Evolutionary conservation across 257 asterid species (phyloP), one percentile per base, ranked within the genome.

Genomic region (Scutellaria minor): DNA sequence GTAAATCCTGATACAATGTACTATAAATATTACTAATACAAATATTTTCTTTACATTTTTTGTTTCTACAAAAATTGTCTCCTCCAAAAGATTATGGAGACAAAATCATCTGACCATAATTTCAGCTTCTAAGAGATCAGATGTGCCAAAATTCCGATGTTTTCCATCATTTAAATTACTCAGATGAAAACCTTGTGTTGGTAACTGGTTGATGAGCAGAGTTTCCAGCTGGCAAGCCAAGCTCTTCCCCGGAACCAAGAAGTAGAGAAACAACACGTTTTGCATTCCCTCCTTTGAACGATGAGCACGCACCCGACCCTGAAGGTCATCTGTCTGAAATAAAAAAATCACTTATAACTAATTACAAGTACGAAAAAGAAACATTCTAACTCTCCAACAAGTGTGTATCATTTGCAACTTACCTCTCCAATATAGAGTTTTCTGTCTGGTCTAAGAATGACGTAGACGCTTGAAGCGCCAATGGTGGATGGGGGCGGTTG

Each of bases 401-500:
- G 35, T 27, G 35, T 27, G 35, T 27, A 27, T 31, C 37, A 31
- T 31, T 31, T 31, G 37, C 37, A 31, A 31, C 37, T 24, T 89
- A 94, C 98, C 99, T 91, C 88, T 48, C 99, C 99, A 42, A 94
- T 74, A 61, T 94, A 94, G 59, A 88, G 80, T 74, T 82, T 88
- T 72, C 74, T 68, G 84, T 90, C 98, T 2, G 96, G 95, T 73
- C 92, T 72, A 50, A 94, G 81, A 83, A 94, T 90, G 75, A 90
- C 77, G 60, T 94, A 94, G 42, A 94, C 97, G 48, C 90, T 88
- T 18, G 99, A 94, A 74, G 85, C 83, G 42, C 95, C 96, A 46
- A 91, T 88, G 15, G 97, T 85, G n/a, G 99, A 91, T 3, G 99
- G 98, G 54, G 99, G 97, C 3, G 99, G 98, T 78, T 84, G 96